phyloP scores from a whole-genome alignment of 257 asterid species.

The Salvia rosmarinus region DNA sequence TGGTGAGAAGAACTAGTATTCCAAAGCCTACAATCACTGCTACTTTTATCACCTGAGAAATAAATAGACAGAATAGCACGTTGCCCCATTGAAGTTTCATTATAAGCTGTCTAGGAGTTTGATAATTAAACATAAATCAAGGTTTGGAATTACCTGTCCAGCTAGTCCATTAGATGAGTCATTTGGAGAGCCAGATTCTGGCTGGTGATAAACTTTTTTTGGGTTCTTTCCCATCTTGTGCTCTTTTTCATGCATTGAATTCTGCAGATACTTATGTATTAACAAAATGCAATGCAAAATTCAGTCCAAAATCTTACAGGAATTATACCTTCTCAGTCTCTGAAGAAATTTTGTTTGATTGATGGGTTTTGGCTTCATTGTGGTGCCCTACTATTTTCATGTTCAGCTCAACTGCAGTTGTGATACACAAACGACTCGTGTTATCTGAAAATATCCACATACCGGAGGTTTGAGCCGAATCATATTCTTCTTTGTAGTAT shows the following conservation, averaged over 20 bases:
- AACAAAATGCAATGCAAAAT: constrained; percentile 8
- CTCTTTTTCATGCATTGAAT: constrained; percentile 42
- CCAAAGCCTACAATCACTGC: constrained; percentile 79
- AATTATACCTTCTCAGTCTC: constrained; percentile 52
- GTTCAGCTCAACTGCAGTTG: constrained; percentile 66
- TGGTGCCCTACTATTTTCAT: constrained; percentile 38
- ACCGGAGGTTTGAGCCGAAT: constrained; percentile 51
- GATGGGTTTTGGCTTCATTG: constrained; percentile 42
- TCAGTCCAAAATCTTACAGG: not conserved
- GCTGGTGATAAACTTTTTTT: constrained; percentile 27
- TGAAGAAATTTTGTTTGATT: constrained; percentile 36
- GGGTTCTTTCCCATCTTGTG: constrained; percentile 35
- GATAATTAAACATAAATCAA: not conserved
- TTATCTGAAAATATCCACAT: constrained; percentile 72
- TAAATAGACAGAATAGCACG: constrained; percentile 11
- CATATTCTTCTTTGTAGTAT: constrained; percentile 46
- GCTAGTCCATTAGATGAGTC: constrained; percentile 55
- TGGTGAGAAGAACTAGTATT: constrained; percentile 70
- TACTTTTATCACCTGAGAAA: constrained; percentile 62
- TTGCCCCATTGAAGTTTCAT: not conserved
- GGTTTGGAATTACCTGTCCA: constrained; percentile 57
- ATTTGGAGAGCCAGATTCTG: constrained; percentile 51
- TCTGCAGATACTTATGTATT: constrained; percentile 29
- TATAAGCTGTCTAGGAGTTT: not conserved
- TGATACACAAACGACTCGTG: constrained; percentile 55